Conservation (phyloP, 371 early-diverging fungal species). For the Mucor sp. region DNA sequence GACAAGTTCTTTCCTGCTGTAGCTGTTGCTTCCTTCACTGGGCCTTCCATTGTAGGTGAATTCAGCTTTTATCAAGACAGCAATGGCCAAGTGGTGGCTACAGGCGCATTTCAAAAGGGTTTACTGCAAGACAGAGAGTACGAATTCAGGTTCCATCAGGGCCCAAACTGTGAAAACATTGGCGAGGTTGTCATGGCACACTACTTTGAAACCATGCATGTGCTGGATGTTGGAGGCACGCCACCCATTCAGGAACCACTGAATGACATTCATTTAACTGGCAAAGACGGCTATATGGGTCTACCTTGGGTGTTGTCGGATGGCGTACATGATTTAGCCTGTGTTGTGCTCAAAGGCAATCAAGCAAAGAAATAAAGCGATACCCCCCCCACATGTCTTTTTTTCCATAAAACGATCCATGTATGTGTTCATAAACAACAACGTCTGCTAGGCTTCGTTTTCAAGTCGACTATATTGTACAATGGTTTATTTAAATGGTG, state of each 20-base stretch:
- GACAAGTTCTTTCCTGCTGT: conserved; percentile 3
- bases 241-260: conserved; percentile 12
- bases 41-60: conserved; percentile 12
- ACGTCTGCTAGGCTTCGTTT: background rate
- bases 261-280: conserved; percentile 3
- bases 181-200: conserved; percentile 1
- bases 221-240: conserved; percentile 1
- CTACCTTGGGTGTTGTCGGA: conserved; percentile 13
- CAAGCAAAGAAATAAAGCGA: background rate
- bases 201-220: conserved; percentile 2
- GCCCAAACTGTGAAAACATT: conserved; percentile 6
- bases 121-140: conserved; percentile 4
- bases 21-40: conserved; percentile 13
- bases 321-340: conserved; percentile 11
- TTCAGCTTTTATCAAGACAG: conserved; percentile 14
- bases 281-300: background rate
- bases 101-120: conserved; percentile 15
- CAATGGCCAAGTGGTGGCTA: conserved; percentile 2
- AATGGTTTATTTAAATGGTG: conserved; percentile 49
- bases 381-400: no score
- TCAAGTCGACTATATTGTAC: background rate
- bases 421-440: background rate
- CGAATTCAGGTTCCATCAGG: conserved; percentile 9
- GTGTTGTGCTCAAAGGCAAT: conserved; percentile 12
- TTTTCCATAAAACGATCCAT: background rate